Percentiles rank a stretch among this genome's conserved stretches.
These are phyloP conservation scores for Triadica sebifera DNA, from an alignment of 345 rosid species.

Conservation along the genomic window DNA sequence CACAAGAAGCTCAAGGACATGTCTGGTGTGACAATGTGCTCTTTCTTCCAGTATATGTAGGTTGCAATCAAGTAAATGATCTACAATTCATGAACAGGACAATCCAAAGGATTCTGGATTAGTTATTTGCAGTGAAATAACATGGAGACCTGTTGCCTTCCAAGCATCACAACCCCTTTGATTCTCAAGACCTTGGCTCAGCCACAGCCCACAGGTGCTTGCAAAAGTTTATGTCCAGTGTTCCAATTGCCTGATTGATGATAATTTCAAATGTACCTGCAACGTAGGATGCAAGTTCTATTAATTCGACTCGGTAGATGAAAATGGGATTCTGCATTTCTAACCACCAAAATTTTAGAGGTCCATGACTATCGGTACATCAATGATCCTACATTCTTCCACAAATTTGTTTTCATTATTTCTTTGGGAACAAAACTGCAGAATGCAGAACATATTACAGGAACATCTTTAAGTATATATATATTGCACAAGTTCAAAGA, in stretches of 20 bases:
- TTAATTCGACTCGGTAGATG: not conserved
- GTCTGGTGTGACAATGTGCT: not conserved
- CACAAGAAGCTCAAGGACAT: not conserved
- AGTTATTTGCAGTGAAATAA: not conserved
- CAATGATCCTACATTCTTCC: not conserved
- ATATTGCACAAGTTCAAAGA: too few species aligned
- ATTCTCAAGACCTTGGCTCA: not conserved
- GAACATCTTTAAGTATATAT: not conserved
- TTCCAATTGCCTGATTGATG: not conserved
- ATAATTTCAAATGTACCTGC: not conserved
- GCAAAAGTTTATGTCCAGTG: not conserved
- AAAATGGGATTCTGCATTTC: not conserved
- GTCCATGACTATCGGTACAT: not conserved
- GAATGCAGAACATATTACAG: not conserved
- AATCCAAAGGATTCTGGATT: too few species aligned
- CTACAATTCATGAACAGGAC: too few species aligned
- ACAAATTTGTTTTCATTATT: not conserved
- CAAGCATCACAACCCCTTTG: not conserved
- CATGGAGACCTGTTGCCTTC: not conserved
- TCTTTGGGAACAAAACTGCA: not conserved
- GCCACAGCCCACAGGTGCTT: not conserved
- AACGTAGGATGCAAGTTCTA: not conserved
- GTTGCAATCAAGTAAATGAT: constrained; percentile 14
- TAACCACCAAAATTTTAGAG: not conserved
- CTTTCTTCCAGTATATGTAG: not conserved